phyloP scores from a whole-genome alignment of 1,284 basidiomycete genomes.

The Bondarzewia mesenterica region DNA sequence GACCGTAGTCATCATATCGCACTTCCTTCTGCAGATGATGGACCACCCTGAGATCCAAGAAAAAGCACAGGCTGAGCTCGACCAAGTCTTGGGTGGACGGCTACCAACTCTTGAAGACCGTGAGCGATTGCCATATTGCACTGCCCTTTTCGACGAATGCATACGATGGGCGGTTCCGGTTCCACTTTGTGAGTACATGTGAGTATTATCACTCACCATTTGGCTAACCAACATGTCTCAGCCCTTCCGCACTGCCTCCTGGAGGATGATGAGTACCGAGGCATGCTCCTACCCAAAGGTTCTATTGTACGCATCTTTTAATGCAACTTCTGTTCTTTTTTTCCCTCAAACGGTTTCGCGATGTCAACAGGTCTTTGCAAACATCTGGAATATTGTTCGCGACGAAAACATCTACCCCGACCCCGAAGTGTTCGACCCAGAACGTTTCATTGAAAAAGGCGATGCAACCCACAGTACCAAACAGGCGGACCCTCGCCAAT shows the following conservation, averaged over 20 bases:
- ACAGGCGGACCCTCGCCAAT: constrained; percentile 19
- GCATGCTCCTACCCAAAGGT: background rate
- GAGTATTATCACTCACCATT: constrained; percentile 14
- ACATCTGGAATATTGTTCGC: constrained; percentile 31
- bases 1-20: constrained; percentile 39
- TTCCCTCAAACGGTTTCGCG: constrained; percentile 7
- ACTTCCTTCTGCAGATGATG: constrained; percentile 57
- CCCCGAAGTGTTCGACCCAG: constrained; percentile 39
- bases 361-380: constrained; percentile 29
- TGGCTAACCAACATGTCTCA: constrained; percentile 12
- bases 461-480: background rate
- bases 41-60: constrained; percentile 38
- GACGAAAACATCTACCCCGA: constrained; percentile 39
- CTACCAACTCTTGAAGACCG: constrained; percentile 47
- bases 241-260: constrained; percentile 3
- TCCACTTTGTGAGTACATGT: constrained; percentile 28
- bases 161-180: constrained; percentile 6
- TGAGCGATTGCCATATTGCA: constrained; percentile 32
- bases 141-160: background rate
- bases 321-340: constrained; percentile 8
- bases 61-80: constrained; percentile 52
- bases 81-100: constrained; percentile 40
- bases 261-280: background rate
- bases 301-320: constrained; percentile 7
- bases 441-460: constrained; percentile 32